Evolutionary conservation across 2,329 filamentous ascomycete species (phyloP).

Genomic region (Plectosphaerella sp.): DNA sequence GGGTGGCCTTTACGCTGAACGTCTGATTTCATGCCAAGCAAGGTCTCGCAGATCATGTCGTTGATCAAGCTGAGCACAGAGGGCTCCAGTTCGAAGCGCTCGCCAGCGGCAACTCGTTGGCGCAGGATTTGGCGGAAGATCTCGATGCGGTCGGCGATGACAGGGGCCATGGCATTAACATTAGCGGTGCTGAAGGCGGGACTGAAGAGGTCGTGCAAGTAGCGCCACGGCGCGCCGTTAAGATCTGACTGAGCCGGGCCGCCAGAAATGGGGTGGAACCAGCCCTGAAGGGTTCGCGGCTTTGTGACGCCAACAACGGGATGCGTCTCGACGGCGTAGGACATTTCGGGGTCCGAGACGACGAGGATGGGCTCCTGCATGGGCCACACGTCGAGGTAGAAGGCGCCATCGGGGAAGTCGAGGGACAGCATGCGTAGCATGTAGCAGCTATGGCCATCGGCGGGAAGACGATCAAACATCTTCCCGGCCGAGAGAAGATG

Average conservation of each 20-base stretch:
- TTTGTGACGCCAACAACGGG: constrained; percentile 19
- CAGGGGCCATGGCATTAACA: neutral
- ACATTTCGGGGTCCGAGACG: constrained; percentile 21
- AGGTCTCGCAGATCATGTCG: neutral
- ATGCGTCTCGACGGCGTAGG: constrained; percentile 22
- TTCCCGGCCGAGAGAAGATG: no score
- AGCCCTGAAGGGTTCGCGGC: constrained; percentile 18
- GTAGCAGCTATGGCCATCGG: no score
- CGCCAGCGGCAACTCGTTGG: neutral
- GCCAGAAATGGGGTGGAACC: constrained; percentile 25
- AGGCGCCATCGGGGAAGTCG: constrained; percentile 13
- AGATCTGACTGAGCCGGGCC: constrained; percentile 25
- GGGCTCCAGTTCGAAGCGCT: neutral
- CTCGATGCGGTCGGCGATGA: neutral
- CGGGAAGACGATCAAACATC: no score
- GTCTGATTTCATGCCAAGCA: neutral
- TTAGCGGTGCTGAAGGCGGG: constrained; percentile 4
- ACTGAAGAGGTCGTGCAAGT: constrained; percentile 18
- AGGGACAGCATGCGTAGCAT: no score
- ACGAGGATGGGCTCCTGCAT: constrained; percentile 20
- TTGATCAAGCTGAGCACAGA: neutral
- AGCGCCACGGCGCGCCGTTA: constrained; percentile 24
- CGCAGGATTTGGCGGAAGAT: neutral
- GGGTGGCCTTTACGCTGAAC: neutral
- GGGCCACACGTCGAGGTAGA: constrained; percentile 23